phyloP scores from a whole-genome alignment of 306 rosid species.

The Dalbergia oliveri region DNA sequence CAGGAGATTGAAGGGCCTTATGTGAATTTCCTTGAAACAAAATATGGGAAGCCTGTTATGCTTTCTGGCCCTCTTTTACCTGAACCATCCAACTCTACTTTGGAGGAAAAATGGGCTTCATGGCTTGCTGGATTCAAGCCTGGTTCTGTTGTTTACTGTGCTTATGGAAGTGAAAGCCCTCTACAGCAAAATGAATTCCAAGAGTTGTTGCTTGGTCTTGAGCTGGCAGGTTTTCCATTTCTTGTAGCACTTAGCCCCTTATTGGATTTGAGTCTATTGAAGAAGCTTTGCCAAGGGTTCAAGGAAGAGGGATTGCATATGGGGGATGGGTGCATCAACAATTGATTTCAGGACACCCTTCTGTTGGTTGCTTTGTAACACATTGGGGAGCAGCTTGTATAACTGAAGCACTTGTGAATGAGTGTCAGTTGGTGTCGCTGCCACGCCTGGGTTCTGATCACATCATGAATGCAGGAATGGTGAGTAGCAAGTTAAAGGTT shows the following conservation, averaged over 20 bases:
- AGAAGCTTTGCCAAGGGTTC: conserved; percentile 42
- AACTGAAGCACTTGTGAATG: conserved; percentile 52
- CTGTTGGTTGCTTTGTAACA: conserved; percentile 71
- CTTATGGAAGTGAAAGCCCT: conserved; percentile 41
- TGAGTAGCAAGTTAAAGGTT: conserved; percentile 42
- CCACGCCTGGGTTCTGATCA: conserved; percentile 53
- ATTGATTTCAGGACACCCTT: conserved; percentile 58
- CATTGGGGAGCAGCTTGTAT: conserved; percentile 71
- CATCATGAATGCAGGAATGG: conserved; percentile 44
- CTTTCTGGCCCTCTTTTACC: conserved; percentile 46
- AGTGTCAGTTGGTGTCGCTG: conserved; percentile 58
- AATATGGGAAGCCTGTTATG: conserved; percentile 19
- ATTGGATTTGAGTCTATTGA: conserved; percentile 19
- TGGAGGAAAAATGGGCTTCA: conserved; percentile 37
- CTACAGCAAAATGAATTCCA: conserved; percentile 4
- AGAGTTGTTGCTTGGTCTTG: conserved; percentile 47
- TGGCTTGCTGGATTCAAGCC: conserved; percentile 36
- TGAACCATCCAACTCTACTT: background rate
- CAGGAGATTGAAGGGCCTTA: conserved; percentile 31
- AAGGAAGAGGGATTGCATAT: conserved; percentile 42
- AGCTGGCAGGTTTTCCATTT: conserved; percentile 37
- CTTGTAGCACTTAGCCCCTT: conserved; percentile 38
- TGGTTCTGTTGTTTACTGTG: conserved; percentile 35
- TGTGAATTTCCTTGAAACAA: conserved; percentile 3
- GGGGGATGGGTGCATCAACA: conserved; percentile 74